A percentile compares a stretch with the other conserved stretches of the same genome.
These are phyloP conservation scores for Colletotrichum salicis DNA, from an alignment of 2,329 filamentous ascomycete genomes.

Conservation along the genomic window DNA sequence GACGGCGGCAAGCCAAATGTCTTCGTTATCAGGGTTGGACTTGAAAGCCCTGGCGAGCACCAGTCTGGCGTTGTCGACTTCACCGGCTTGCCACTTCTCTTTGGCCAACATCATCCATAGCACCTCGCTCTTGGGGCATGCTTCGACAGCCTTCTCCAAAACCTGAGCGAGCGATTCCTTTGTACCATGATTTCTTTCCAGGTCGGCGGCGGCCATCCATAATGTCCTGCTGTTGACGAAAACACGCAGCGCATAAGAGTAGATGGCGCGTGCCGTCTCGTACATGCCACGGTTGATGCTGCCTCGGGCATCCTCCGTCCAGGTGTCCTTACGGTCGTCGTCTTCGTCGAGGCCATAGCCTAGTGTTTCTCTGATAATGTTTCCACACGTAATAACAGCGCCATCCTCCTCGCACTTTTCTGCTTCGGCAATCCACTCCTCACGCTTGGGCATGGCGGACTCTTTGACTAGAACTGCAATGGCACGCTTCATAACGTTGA, in stretches of 20 bases:
- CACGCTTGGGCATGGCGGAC: conserved; percentile 95
- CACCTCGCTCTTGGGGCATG: conserved; percentile 89
- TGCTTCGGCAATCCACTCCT: conserved; percentile 96
- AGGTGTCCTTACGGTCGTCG: conserved; percentile 94
- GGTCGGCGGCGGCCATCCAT: conserved; percentile 90
- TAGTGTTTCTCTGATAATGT: conserved; percentile 91
- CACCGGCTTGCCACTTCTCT: conserved; percentile 90
- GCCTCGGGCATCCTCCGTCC: conserved; percentile 90
- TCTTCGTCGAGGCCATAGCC: conserved; percentile 95
- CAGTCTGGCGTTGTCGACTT: conserved; percentile 85
- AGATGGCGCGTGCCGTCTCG: conserved; percentile 92
- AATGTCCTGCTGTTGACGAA: conserved; percentile 89
- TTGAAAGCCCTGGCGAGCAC: conserved; percentile 92
- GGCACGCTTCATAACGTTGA: conserved; percentile 95
- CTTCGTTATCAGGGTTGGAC: conserved; percentile 95
- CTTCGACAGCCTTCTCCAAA: conserved; percentile 92
- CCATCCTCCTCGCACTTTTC: conserved; percentile 96
- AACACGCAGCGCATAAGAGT: conserved; percentile 87
- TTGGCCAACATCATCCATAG: conserved; percentile 96
- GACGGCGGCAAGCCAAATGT: conserved; percentile 96
- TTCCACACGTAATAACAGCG: conserved; percentile 84
- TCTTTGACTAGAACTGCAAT: conserved; percentile 89
- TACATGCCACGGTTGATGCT: conserved; percentile 85
- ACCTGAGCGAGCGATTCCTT: conserved; percentile 86
- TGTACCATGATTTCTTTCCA: conserved; percentile 89